Evolutionary conservation across 306 rosid genomes (phyloP), one percentile per base, ranked within the genome.

Genomic region (Quercus variabilis): DNA sequence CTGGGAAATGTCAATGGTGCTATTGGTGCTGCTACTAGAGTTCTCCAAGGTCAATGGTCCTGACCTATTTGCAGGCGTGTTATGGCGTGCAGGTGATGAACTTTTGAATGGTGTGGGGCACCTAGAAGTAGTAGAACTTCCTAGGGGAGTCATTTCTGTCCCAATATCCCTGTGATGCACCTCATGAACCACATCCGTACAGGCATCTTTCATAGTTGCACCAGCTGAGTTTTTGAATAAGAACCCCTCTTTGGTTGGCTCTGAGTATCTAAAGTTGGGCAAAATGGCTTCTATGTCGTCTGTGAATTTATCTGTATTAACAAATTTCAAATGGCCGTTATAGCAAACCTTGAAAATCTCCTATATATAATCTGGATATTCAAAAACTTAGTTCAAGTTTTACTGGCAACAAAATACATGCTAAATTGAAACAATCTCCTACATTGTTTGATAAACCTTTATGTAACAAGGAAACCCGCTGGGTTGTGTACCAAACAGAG

Each of bases 71-170:
- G 90, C 93, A 2, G 99, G 99, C 5, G 99, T 96, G 90, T 90
- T 93, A 52, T 96, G 96, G 55, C 99, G 91, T 0, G 89, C 94
- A 0, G 99, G 99, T 3, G 99, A 93, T 26, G 94, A 81, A 71
- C 82, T 89, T 84, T 91, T 90, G 73, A 96, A 83, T 19, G 98
- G 99, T 3, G 99, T 93, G 78, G 87, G 94, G 49, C 98, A 93
- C 80, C 98, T 89, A 76, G 99, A 91, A 59, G 97, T 90, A 25
- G 97, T 93, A 59, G 98, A 96, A 78, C 98, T 96, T 43, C 98
- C 99, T n/a, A 91, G 85, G 20, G 99, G 98, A 49, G 97, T 91
- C 97, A 96, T 96, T 73, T 93, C 99, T 2, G 99, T 93, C 49
- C 99, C 99, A 57, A 84, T 78, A 81, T 93, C 99, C 75, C 86